Base-by-base conservation (phyloP, 2,329 filamentous ascomycete species). In the Seiridium unicorne region DNA sequence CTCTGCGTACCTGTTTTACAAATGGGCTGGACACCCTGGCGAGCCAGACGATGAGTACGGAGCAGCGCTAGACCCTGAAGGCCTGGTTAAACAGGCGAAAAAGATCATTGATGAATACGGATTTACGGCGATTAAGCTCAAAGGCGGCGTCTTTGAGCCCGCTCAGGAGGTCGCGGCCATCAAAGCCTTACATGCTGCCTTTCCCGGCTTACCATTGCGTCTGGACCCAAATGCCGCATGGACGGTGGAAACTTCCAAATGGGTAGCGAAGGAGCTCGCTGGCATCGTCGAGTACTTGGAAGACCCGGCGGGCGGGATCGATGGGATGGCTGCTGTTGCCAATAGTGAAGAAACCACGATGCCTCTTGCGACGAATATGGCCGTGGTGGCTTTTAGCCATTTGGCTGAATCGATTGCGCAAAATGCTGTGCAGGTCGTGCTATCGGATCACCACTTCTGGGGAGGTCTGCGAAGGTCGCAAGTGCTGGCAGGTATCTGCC, bases 381-480 rank as follows among this genome's bases (percentile, higher is more conserved):
- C 76, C 3, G 76, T 78, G 1, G 76, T 78, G 0, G 73, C 76
- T 2, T 78, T 78, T 40, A 46, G 63, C 2, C 76, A 78, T 40
- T 70, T 78, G 2, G 76, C 75, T 0, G 60, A 72, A 0, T 76
- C 74, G 0, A 76, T 78, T 10, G 60, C 64, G 0, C 74, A 77
- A 44, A 64, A 76, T 5, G 76, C 76, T 0, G 76, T 78, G 0
- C 76, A 78, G 44, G 76, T 78, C 0, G 64, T 78, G 1, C 60
- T 78, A 0, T 77, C 76, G 0, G 76, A 78, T 36, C 76, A 78
- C 51, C 76, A 78, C 55, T 78, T 78, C 64, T 78, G 76, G 76
- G 76, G 76, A 2, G 76, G 76, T 0, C 66, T 78, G 9, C 76
- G 76, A 35, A 74, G 70, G 55, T 77, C 76, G 0, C 76, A 78